Conservation (phyloP, 108 stramenopile genomes). For the Stephanodiscus triporus region DNA sequence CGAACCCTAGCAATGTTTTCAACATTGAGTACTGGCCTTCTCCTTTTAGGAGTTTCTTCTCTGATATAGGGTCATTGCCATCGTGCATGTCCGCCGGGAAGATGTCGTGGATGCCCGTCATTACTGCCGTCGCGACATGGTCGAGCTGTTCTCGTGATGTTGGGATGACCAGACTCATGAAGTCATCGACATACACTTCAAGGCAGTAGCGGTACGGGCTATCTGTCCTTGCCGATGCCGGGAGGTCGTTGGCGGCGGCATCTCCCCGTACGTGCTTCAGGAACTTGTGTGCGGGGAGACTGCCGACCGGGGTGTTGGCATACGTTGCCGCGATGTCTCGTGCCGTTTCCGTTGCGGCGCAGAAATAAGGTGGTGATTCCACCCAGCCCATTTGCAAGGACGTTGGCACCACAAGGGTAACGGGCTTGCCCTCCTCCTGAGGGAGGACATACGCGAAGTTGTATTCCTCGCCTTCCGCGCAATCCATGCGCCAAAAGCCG, state of each 20-base stretch:
- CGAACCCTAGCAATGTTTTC: not conserved
- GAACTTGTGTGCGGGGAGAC: too few species aligned
- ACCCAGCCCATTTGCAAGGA: too few species aligned
- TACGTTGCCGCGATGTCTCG: too few species aligned
- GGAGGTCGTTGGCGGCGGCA: too few species aligned
- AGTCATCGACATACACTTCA: slow-evolving; percentile 1
- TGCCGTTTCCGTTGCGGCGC: too few species aligned
- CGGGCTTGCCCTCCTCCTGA: too few species aligned
- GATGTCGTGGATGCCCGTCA: not conserved
- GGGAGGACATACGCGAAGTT: slow-evolving; percentile 32
- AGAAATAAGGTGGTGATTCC: too few species aligned
- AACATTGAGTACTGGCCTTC: not conserved
- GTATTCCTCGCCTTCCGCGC: slow-evolving; percentile 22
- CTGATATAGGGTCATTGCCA: not conserved
- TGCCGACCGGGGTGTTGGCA: too few species aligned
- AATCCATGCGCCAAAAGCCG: slow-evolving; percentile 30
- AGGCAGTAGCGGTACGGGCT: not conserved
- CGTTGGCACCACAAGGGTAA: too few species aligned
- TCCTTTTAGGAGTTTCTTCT: not conserved
- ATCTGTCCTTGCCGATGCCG: too few species aligned
- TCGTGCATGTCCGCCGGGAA: not conserved
- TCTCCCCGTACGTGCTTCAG: too few species aligned
- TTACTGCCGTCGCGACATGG: not conserved
- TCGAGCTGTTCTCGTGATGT: not conserved
- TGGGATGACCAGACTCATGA: not conserved